phyloP scores from a whole-genome alignment of 1,139 yeast species.

The Kluyveromyces marxianus region DNA sequence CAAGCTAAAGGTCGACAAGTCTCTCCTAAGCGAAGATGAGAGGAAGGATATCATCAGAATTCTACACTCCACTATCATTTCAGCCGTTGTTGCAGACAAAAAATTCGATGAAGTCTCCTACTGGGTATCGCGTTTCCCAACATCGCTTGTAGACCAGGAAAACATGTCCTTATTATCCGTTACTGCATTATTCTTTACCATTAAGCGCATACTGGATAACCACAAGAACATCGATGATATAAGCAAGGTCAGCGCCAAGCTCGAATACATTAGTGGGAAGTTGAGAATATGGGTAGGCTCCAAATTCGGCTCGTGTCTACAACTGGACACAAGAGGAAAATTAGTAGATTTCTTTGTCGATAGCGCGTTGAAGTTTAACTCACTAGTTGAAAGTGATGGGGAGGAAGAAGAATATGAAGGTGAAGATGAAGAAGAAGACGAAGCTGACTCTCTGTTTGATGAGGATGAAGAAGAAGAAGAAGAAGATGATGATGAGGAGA shows the following conservation, averaged over 20 bases:
- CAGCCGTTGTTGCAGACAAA: slow-evolving; percentile 21
- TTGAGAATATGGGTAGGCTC: slow-evolving; percentile 32
- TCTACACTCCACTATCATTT: slow-evolving; percentile 27
- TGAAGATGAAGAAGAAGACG: slow-evolving; percentile 1
- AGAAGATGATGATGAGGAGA: slow-evolving; percentile 5
- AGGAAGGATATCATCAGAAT: slow-evolving; percentile 25
- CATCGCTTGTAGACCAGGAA: slow-evolving; percentile 13
- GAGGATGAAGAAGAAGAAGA: slow-evolving; percentile 5
- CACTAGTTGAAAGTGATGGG: slow-evolving; percentile 7
- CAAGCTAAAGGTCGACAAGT: slow-evolving; percentile 14
- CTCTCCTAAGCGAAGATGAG: slow-evolving; percentile 6
- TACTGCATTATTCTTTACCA: slow-evolving; percentile 24
- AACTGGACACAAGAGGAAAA: slow-evolving; percentile 26
- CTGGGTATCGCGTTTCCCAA: slow-evolving; percentile 23
- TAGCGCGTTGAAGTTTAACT: slow-evolving; percentile 20
- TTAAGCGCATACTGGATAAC: slow-evolving; percentile 13
- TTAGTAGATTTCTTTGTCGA: slow-evolving; percentile 31
- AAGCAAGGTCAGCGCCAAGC: neutral
- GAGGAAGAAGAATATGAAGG: slow-evolving; percentile 1
- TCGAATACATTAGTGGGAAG: slow-evolving; percentile 26
- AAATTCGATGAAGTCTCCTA: slow-evolving; percentile 19
- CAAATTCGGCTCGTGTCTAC: slow-evolving; percentile 22
- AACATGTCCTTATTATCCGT: slow-evolving; percentile 23
- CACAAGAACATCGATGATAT: slow-evolving; percentile 2
- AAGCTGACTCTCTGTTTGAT: neutral